Evolutionary conservation across 2,329 filamentous ascomycete genomes (phyloP).

Genomic region (Nigrospora oryzae): DNA sequence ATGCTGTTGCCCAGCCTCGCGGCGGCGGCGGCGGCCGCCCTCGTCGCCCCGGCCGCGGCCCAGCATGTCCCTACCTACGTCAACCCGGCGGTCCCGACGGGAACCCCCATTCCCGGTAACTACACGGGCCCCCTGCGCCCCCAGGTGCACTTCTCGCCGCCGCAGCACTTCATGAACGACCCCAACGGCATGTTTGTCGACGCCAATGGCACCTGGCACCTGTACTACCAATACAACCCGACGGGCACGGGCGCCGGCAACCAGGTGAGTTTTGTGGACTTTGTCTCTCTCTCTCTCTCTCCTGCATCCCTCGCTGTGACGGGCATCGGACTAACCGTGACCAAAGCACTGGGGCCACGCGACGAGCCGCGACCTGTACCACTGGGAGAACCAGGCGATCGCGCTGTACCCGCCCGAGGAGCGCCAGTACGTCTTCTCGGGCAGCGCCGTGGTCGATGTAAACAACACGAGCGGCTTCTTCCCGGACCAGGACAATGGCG

Average conservation of each 20-base stretch:
- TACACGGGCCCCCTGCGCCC: constrained; percentile 29
- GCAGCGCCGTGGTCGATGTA: constrained; percentile 49
- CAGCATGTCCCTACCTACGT: constrained; percentile 13
- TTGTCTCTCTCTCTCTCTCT: no score
- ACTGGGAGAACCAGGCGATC: constrained; percentile 57
- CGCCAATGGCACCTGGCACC: constrained; percentile 47
- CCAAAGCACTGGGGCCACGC: constrained; percentile 55
- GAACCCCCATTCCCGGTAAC: constrained; percentile 13
- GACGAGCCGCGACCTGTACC: constrained; percentile 52
- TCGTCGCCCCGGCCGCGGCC: background rate
- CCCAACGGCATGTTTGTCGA: constrained; percentile 57
- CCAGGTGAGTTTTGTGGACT: constrained; percentile 15
- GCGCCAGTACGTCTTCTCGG: constrained; percentile 38
- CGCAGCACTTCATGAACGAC: constrained; percentile 49
- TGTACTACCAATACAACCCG: constrained; percentile 51
- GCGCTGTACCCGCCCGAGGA: constrained; percentile 43
- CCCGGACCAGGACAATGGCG: constrained; percentile 47
- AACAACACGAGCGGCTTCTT: constrained; percentile 63
- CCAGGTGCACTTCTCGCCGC: constrained; percentile 48
- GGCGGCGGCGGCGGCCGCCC: background rate
- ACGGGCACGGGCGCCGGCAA: constrained; percentile 13
- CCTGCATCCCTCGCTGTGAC: no score
- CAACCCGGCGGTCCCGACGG: constrained; percentile 19
- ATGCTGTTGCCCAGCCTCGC: background rate
- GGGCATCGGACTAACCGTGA: background rate